These are phyloP conservation scores for Phytopythium litorale DNA, from an alignment of 352 stramenopile genomes.

Conservation along the genomic window DNA sequence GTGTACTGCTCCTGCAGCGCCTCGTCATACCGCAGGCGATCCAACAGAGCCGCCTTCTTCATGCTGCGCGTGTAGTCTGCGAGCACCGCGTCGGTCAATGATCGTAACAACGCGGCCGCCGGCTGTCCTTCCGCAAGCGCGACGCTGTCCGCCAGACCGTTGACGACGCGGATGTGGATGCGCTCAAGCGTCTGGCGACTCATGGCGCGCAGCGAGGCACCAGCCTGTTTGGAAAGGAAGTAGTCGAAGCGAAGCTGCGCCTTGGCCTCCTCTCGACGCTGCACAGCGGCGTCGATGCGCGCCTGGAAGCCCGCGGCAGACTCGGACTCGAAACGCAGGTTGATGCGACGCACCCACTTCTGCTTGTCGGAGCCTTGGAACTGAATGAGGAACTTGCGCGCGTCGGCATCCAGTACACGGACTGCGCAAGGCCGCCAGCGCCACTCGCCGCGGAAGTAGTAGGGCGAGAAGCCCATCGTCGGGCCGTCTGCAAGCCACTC, in stretches of 20 bases:
- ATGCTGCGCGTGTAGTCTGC: slow-evolving; percentile 90
- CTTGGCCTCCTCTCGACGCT: slow-evolving; percentile 73
- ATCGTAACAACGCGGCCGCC: slow-evolving; percentile 54
- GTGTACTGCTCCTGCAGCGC: slow-evolving; percentile 68
- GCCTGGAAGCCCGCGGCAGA: slow-evolving; percentile 60
- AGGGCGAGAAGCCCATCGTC: slow-evolving; percentile 57
- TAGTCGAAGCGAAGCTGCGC: slow-evolving; percentile 89
- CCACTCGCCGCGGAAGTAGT: slow-evolving; percentile 86
- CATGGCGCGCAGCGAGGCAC: slow-evolving; percentile 72
- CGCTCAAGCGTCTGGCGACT: slow-evolving; percentile 67
- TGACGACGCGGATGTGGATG: slow-evolving; percentile 83
- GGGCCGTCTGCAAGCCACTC: slow-evolving; percentile 66
- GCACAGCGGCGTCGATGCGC: slow-evolving; percentile 62
- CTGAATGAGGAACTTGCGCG: slow-evolving; percentile 77
- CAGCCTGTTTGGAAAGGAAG: slow-evolving; percentile 82
- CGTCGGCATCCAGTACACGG: slow-evolving; percentile 55
- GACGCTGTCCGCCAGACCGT: slow-evolving; percentile 65
- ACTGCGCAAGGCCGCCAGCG: slow-evolving; percentile 72
- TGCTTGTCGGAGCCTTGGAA: slow-evolving; percentile 83
- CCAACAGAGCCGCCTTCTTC: slow-evolving; percentile 88
- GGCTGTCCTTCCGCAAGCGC: slow-evolving; percentile 61
- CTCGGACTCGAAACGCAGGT: slow-evolving; percentile 90
- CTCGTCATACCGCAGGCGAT: slow-evolving; percentile 46
- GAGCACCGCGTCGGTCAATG: slow-evolving; percentile 87
- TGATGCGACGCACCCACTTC: slow-evolving; percentile 89